Conservation (phyloP, 2,329 filamentous ascomycete species). For the Colletotrichum sp. region DNA sequence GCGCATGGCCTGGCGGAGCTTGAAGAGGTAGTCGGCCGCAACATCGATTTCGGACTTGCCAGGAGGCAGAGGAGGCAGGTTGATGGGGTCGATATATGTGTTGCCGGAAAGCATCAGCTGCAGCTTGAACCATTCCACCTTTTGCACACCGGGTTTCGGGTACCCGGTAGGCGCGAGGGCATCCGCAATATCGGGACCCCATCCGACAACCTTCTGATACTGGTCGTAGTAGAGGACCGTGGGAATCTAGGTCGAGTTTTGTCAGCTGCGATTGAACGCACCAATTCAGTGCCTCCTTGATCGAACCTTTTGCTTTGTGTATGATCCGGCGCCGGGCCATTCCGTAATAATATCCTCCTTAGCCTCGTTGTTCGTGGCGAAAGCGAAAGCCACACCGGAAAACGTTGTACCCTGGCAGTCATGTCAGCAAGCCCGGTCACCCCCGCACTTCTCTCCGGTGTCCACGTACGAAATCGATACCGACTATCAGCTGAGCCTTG, state of each 20-base stretch:
- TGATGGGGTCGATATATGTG: slow-evolving; percentile 99
- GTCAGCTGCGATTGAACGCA: neutral
- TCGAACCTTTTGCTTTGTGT: slow-evolving; percentile 95
- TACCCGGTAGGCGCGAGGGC: slow-evolving; percentile 96
- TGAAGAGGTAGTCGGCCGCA: slow-evolving; percentile 98
- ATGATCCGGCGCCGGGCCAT: slow-evolving; percentile 96
- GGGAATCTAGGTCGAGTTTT: slow-evolving; percentile 73
- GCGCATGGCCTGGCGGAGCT: slow-evolving; percentile 95
- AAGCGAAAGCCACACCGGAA: slow-evolving; percentile 95
- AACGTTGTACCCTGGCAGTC: slow-evolving; percentile 85
- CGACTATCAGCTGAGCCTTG: slow-evolving; percentile 97
- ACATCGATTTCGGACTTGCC: slow-evolving; percentile 99
- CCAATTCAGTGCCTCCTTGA: no score
- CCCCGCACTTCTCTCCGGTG: neutral
- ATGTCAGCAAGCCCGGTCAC: slow-evolving; percentile 5
- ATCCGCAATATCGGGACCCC: slow-evolving; percentile 98
- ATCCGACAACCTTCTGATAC: slow-evolving; percentile 99
- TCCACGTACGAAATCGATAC: slow-evolving; percentile 90
- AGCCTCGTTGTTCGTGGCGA: slow-evolving; percentile 95
- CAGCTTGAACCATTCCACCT: slow-evolving; percentile 99
- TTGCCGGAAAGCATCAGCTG: slow-evolving; percentile 99
- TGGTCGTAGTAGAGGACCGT: slow-evolving; percentile 99
- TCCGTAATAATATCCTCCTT: slow-evolving; percentile 99
- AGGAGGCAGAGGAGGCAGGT: slow-evolving; percentile 93
- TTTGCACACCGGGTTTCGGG: slow-evolving; percentile 96